Percentiles rank a stretch among this genome's conserved stretches.
These are phyloP conservation scores for Ceratocystis albifundus DNA, from an alignment of 2,329 filamentous ascomycete genomes.

Conservation along the genomic window DNA sequence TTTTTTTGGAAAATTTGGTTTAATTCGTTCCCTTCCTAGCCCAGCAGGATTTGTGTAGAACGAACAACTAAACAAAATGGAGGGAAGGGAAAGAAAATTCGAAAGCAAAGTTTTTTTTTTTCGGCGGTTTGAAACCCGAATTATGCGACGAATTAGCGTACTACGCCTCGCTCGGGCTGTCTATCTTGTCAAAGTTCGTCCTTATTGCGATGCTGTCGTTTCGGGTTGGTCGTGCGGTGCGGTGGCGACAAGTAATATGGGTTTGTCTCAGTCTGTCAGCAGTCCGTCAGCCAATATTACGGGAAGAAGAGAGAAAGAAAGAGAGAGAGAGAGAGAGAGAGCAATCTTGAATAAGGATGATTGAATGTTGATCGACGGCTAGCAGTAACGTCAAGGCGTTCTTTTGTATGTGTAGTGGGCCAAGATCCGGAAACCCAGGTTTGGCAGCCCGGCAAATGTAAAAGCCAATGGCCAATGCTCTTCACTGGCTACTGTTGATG, in stretches of 20 bases:
- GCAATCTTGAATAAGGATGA: too few relatives aligned
- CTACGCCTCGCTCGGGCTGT: background rate
- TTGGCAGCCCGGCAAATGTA: background rate
- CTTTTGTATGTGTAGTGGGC: too few relatives aligned
- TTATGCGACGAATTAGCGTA: background rate
- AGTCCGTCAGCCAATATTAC: background rate
- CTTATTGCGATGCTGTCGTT: background rate
- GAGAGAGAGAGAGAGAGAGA: too few relatives aligned
- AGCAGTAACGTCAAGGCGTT: too few relatives aligned
- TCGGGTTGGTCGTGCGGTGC: background rate
- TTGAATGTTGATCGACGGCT: too few relatives aligned
- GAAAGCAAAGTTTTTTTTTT: background rate
- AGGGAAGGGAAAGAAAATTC: background rate
- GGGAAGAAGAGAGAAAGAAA: background rate
- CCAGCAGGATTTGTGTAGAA: background rate
- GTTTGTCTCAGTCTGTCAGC: slow-evolving; percentile 1
- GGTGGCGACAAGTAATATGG: background rate
- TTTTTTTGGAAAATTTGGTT: background rate
- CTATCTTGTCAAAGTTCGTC: background rate
- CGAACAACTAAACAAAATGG: background rate
- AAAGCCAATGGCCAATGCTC: too few relatives aligned
- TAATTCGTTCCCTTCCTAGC: too few relatives aligned
- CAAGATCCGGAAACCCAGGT: background rate
- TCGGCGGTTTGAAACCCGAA: background rate
- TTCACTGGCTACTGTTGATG: too few relatives aligned